Base-by-base conservation (phyloP, 208 protist species). In the Trypanosomatidae sp. region DNA sequence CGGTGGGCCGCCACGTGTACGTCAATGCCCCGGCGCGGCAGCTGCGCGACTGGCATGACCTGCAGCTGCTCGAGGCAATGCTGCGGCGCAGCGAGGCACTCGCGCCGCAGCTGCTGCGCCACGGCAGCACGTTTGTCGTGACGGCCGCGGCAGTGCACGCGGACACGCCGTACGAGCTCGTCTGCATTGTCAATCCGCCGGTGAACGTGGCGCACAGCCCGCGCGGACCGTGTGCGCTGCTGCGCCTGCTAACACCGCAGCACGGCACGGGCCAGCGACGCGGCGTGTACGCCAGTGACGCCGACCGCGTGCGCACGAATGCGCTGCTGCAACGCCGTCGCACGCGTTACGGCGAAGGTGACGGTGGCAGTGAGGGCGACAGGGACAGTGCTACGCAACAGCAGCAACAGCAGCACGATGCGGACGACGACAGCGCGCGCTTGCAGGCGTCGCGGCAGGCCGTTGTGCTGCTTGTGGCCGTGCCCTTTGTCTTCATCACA, bases 401-500 rank as follows among this genome's bases (percentile, higher is more conserved):
- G 50, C 52, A 11, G 43, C 37, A 10, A 4, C 33, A 21, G 16
- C 5, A 0, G 26, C n/a, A 15, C 40, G 11, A 33, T 16, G 43
- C 24, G 26, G 30, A 15, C 37, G 35, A 8, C n/a, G 33, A 21
- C 16, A n/a, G n/a, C n/a, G n/a, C n/a, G n/a, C n/a, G n/a, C n/a
- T n/a, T n/a, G n/a, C n/a, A n/a, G n/a, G n/a, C 4, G 19, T 28
- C 30, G 23, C 5, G 16, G 28, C n/a, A n/a, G 13, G 38, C 41
- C 16, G 53, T 43, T 13, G 37, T 38, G 35, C 55, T 54, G 24
- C 43, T 86, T 0, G 61, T 82, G 5, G 48, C 76, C 3, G 63
- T 92, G 13, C 84, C 84, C 0, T 86, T 80, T 59, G 62, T 86
- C 33, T 92, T 86, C 44, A 73, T 67, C 11, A 58, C 60, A 1